Percentiles rank a stretch among this genome's conserved stretches.
phyloP scores from a whole-genome alignment of 1,139 yeast genomes.

The Hansenula lynferdii region DNA sequence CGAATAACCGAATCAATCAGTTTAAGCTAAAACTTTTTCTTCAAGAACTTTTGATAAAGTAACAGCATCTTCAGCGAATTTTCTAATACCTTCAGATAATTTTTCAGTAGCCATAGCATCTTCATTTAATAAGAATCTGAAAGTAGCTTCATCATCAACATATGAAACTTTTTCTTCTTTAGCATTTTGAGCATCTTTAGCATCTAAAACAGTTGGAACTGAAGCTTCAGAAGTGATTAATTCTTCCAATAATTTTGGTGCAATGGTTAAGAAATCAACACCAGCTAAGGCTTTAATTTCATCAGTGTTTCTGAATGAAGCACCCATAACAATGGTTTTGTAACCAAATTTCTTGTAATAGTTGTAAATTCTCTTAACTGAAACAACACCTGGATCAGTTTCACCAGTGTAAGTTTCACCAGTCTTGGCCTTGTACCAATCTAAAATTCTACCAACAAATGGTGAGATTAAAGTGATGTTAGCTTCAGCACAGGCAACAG shows the following conservation, averaged over 20 bases:
- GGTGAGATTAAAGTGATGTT: conserved; percentile 94
- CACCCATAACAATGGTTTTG: conserved; percentile 99
- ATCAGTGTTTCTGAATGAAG: conserved; percentile 97
- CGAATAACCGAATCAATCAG: conserved; percentile 14
- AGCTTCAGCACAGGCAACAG: conserved; percentile 99
- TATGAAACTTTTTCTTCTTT: conserved; percentile 69
- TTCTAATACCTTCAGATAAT: conserved; percentile 96
- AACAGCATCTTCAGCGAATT: conserved; percentile 90
- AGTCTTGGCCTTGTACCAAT: conserved; percentile 95
- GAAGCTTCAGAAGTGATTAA: conserved; percentile 71
- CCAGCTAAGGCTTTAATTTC: conserved; percentile 98
- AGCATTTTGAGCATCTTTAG: conserved; percentile 48
- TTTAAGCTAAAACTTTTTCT: conserved; percentile 52
- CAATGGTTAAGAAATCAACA: conserved; percentile 92
- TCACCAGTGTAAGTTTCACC: conserved; percentile 81
- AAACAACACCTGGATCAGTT: conserved; percentile 92
- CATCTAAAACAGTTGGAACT: conserved; percentile 78
- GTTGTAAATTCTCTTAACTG: conserved; percentile 87
- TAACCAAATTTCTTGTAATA: conserved; percentile 97
- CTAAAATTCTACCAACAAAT: conserved; percentile 98
- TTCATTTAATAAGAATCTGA: conserved; percentile 91
- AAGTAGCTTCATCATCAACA: conserved; percentile 80
- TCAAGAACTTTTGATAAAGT: conserved; percentile 79
- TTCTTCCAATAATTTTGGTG: conserved; percentile 91
- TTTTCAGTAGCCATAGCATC: conserved; percentile 99